phyloP scores from a whole-genome alignment of 192 early-diverging fungal species.

The Backusella luteola region DNA sequence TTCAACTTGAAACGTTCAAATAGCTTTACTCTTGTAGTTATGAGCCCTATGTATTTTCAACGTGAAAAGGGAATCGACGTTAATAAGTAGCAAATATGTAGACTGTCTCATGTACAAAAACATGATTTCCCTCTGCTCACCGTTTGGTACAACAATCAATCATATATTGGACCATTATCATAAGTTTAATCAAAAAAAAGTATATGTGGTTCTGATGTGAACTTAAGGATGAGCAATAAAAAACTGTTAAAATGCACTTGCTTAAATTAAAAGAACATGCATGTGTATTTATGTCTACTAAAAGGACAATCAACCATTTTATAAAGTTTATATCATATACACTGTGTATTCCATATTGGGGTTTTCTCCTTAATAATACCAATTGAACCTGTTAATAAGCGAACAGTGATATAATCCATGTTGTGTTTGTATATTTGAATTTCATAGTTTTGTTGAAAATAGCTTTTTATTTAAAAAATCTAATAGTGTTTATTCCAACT shows the following conservation, averaged over 20 bases:
- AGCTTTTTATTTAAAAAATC: neutral
- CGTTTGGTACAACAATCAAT: too few species aligned
- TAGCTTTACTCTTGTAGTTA: neutral
- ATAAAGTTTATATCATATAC: neutral
- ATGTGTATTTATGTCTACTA: neutral
- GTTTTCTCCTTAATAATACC: neutral
- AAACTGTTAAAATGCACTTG: neutral
- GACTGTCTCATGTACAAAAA: too few species aligned
- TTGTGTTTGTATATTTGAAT: neutral
- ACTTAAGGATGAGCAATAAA: neutral
- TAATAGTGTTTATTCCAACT: neutral
- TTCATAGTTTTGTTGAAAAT: neutral
- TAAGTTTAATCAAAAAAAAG: neutral
- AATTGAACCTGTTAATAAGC: neutral
- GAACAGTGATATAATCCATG: neutral
- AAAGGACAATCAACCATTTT: neutral
- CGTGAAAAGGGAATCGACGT: too few species aligned
- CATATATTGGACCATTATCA: too few species aligned
- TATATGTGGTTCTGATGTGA: neutral
- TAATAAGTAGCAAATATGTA: too few species aligned
- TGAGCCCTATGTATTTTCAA: too few species aligned
- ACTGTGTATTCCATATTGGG: neutral
- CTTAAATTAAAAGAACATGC: neutral
- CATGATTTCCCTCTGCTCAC: too few species aligned
- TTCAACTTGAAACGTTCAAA: neutral